Evolutionary conservation across 2,329 filamentous ascomycete genomes (phyloP).

Genomic region (Penicillium sp.): DNA sequence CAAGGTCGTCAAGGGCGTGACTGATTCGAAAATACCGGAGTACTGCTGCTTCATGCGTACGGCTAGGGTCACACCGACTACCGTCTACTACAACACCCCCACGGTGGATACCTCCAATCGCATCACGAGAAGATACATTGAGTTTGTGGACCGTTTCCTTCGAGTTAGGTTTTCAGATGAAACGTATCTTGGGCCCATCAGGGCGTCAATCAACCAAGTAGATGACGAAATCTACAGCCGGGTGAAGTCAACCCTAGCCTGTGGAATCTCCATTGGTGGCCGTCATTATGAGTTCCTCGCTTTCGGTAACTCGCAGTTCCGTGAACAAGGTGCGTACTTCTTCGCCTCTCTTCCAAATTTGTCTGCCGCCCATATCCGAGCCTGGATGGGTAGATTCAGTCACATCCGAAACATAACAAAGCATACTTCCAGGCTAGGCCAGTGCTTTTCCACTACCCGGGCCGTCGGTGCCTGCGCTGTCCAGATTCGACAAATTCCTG

Average conservation of each 20-base stretch:
- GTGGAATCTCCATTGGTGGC: constrained; percentile 80
- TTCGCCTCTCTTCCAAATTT: constrained; percentile 70
- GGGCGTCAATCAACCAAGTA: constrained; percentile 53
- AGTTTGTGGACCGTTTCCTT: constrained; percentile 75
- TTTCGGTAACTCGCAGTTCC: constrained; percentile 91
- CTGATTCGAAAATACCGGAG: constrained; percentile 57
- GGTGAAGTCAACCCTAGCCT: constrained; percentile 66
- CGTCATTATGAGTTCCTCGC: constrained; percentile 86
- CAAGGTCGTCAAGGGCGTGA: constrained; percentile 44
- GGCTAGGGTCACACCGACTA: constrained; percentile 78
- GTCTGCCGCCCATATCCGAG: constrained; percentile 72
- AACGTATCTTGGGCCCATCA: constrained; percentile 60
- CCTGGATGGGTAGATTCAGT: constrained; percentile 81
- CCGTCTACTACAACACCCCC: constrained; percentile 73
- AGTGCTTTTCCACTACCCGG: constrained; percentile 92
- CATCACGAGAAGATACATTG: constrained; percentile 69
- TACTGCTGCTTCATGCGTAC: constrained; percentile 76
- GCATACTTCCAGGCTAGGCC: constrained; percentile 82
- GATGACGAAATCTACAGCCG: constrained; percentile 73
- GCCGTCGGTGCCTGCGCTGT: constrained; percentile 65
- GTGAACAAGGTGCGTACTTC: constrained; percentile 89
- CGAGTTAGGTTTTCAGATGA: constrained; percentile 90
- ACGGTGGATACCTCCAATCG: constrained; percentile 84
- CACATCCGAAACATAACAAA: constrained; percentile 85
- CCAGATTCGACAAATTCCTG: constrained; percentile 59